phyloP scores from a whole-genome alignment of 805 yeast genomes.

The Cyberlindnera maritima region DNA sequence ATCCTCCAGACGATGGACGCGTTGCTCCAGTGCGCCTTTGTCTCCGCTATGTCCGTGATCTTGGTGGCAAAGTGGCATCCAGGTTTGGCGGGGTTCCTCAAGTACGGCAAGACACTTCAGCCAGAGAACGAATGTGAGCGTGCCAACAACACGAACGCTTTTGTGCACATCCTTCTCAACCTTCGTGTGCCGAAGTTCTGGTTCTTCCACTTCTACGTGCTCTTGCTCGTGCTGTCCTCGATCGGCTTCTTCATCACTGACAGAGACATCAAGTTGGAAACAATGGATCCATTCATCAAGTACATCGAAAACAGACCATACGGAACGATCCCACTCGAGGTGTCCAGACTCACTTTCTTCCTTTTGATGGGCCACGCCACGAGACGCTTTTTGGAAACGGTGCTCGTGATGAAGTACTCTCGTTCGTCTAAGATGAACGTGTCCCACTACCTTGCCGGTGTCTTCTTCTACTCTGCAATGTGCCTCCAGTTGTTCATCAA shows the following conservation, averaged over 20 bases:
- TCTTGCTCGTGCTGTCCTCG: conserved; percentile 31
- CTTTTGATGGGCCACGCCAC: conserved; percentile 46
- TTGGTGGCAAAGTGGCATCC: conserved; percentile 33
- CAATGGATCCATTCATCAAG: conserved; percentile 7
- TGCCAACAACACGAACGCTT: conserved; percentile 9
- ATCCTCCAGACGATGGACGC: conserved; percentile 31
- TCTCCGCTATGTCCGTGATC: conserved; percentile 20
- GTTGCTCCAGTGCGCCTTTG: conserved; percentile 9
- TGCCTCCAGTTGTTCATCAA: conserved; percentile 36
- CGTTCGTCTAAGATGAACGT: conserved; percentile 54
- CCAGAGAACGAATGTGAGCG: conserved; percentile 9
- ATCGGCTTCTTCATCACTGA: conserved; percentile 20
- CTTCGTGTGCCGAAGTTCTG: conserved; percentile 59
- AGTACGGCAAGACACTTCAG: conserved; percentile 44
- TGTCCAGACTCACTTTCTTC: conserved; percentile 22
- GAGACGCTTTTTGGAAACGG: conserved; percentile 56
- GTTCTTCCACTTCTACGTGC: conserved; percentile 61
- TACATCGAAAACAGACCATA: conserved; percentile 5
- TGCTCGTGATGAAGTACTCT: conserved; percentile 45
- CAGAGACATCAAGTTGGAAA: conserved; percentile 5
- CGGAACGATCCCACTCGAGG: conserved; percentile 25
- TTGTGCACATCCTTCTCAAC: conserved; percentile 21
- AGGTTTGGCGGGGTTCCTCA: conserved; percentile 34
- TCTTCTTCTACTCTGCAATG: conserved; percentile 53
- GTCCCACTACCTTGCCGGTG: conserved; percentile 64